Evolutionary conservation across 2,329 filamentous ascomycete genomes (phyloP).

Genomic region (Epichloe uncinata): DNA sequence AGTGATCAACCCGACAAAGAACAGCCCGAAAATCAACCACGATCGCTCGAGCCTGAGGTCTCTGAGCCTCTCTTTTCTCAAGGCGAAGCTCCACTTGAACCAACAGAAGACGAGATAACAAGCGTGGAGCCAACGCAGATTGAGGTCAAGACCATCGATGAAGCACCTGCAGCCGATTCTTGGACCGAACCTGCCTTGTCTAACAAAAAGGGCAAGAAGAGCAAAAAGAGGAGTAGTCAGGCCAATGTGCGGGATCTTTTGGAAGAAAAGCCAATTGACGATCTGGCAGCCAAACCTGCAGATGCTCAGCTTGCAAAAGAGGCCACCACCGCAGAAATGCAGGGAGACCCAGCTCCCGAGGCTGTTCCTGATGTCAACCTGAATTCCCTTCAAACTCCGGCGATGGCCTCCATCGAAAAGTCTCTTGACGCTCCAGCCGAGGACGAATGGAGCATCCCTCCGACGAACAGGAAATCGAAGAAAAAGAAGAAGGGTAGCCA

Average conservation of each 20-base stretch:
- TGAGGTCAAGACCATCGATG: conserved; percentile 7
- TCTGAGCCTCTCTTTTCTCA: conserved; percentile 22
- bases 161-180: conserved; percentile 1
- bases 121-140: conserved; percentile 13
- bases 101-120: conserved; percentile 12
- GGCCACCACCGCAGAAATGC: neutral
- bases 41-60: conserved; percentile 8
- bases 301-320: neutral
- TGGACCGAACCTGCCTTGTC: conserved; percentile 6
- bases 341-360: neutral
- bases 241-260: neutral
- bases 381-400: neutral
- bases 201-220: conserved; percentile 21
- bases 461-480: conserved; percentile 14
- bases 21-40: neutral
- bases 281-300: neutral
- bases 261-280: conserved; percentile 6
- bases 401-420: neutral
- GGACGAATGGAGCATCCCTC: conserved; percentile 8
- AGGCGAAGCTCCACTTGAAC: conserved; percentile 12
- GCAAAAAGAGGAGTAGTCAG: conserved; percentile 18
- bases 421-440: conserved; percentile 7
- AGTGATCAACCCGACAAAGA: neutral
- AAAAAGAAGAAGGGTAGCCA: conserved; percentile 21
- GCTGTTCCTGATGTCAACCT: neutral